Conservation (phyloP, 768 basidiomycete genomes). For the Gloeophyllum trabeum region DNA sequence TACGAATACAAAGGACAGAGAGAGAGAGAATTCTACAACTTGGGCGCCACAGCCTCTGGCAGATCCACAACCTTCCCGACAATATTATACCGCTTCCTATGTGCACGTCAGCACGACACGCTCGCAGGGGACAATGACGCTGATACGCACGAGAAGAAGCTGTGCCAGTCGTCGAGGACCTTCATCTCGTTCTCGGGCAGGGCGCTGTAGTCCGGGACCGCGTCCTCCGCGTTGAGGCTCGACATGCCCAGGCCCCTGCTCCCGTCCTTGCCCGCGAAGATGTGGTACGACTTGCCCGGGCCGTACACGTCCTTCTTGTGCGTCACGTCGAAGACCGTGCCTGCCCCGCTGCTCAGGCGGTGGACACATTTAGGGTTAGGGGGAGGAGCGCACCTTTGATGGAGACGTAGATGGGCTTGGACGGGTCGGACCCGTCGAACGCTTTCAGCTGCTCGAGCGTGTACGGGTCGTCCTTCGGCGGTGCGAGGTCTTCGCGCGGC, state of each 20-base stretch:
- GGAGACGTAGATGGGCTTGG: constrained; percentile 77
- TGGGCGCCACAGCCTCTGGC: constrained; percentile 25
- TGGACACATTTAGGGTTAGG: too few species aligned
- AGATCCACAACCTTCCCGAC: constrained; percentile 64
- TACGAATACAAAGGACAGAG: too few species aligned
- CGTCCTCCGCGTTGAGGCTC: constrained; percentile 77
- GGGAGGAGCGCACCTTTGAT: constrained; percentile 69
- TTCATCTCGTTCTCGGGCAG: constrained; percentile 65
- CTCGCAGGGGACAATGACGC: not conserved
- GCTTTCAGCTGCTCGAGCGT: constrained; percentile 54
- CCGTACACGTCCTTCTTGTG: constrained; percentile 86
- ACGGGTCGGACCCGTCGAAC: constrained; percentile 57
- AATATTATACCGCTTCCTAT: constrained; percentile 79
- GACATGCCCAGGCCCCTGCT: constrained; percentile 85
- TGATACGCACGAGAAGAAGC: constrained; percentile 76
- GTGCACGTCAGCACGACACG: constrained; percentile 1
- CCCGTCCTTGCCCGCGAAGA: constrained; percentile 93
- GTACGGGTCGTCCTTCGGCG: constrained; percentile 73
- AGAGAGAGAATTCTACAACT: too few species aligned
- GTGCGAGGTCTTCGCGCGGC: constrained; percentile 42
- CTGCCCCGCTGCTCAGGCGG: constrained; percentile 23
- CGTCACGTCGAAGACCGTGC: constrained; percentile 85
- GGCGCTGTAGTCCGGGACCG: constrained; percentile 73
- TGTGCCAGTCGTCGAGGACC: constrained; percentile 81
- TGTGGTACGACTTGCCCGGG: constrained; percentile 59